phyloP scores from a whole-genome alignment of 2,329 filamentous ascomycete genomes.

The Epichloe amarillans region DNA sequence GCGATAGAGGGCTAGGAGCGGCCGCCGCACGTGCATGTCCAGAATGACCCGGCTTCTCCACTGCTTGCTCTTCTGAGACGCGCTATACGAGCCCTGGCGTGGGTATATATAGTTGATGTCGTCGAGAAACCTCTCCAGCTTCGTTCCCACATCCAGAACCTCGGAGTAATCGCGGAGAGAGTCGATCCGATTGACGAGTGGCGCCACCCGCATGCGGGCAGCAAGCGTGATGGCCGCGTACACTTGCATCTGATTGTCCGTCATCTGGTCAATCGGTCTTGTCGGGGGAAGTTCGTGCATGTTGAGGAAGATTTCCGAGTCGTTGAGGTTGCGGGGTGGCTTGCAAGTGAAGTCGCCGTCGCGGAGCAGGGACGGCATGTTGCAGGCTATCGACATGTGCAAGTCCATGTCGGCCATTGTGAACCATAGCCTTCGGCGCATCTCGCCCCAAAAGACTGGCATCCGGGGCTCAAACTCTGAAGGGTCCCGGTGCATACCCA shows the following conservation, averaged over 20 bases:
- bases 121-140: slow-evolving; percentile 39
- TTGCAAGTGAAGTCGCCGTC: slow-evolving; percentile 40
- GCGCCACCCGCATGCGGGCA: slow-evolving; percentile 34
- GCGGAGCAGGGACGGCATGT: slow-evolving; percentile 36
- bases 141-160: slow-evolving; percentile 38
- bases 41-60: slow-evolving; percentile 38
- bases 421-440: slow-evolving; percentile 41
- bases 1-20: slow-evolving; percentile 38
- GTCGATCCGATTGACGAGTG: slow-evolving; percentile 38
- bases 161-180: slow-evolving; percentile 38
- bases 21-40: slow-evolving; percentile 40
- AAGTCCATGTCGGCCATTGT: slow-evolving; percentile 44
- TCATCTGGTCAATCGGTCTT: slow-evolving; percentile 37
- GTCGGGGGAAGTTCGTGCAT: slow-evolving; percentile 36
- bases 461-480: slow-evolving; percentile 38
- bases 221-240: slow-evolving; percentile 38
- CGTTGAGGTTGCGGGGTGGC: slow-evolving; percentile 40
- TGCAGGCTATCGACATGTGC: slow-evolving; percentile 38
- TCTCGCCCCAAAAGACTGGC: slow-evolving; percentile 37
- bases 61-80: slow-evolving; percentile 32
- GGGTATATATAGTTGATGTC: slow-evolving; percentile 41
- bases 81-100: slow-evolving; percentile 27
- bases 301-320: slow-evolving; percentile 32
- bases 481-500: slow-evolving; percentile 44
- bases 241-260: slow-evolving; percentile 39